Base-by-base conservation (phyloP, 2,329 filamentous ascomycete genomes). In the Stagonosporopsis rhizophila region DNA sequence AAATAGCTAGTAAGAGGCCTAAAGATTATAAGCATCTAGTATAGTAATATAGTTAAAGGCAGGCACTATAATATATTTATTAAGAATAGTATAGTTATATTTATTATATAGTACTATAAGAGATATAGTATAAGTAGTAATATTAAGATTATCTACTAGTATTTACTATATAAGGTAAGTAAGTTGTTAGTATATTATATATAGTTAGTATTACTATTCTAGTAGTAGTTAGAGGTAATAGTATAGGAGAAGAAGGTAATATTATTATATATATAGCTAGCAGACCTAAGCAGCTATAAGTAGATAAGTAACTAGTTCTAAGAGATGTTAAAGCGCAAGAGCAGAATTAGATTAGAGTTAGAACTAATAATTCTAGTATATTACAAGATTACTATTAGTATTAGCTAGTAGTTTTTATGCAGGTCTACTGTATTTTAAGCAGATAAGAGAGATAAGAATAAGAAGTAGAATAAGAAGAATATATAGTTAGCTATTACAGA, bases 351-450 rank as follows among this genome's bases (percentile, higher is more conserved):
- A 3, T 48, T 64, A 37, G 56, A 53, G 14, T 41, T 58, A 30
- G 40, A 48, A 35, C 52, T 61, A 20, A 61, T 35, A 12, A 51
- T 63, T 15, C 8, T 44, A 37, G 48, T 25, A 32, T 65, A 63
- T 49, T 47, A 52, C 20, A 54, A 64, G 47, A 51, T n/a, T n/a
- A n/a, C n/a, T n/a, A n/a, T n/a, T n/a, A n/a, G n/a, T n/a, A n/a
- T n/a, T n/a, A n/a, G n/a, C 65, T 37, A 54, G 52, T 2, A 68
- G 40, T 65, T 55, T 55, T 63, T 63, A 35, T 54, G 48, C 14
- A 35, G 32, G 9, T 54, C 41, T 5, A 58, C 45, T 6, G 53
- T 46, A 28, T 63, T 64, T 27, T 11, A 27, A n/a, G 25, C 42
- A 22, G 48, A 67, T 1, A 52, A 64, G 27, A 57, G 59, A n/a